Percentiles rank a stretch among this genome's conserved stretches.
Evolutionary conservation across 345 rosid species (phyloP).

Genomic region (Litchi chinensis): DNA sequence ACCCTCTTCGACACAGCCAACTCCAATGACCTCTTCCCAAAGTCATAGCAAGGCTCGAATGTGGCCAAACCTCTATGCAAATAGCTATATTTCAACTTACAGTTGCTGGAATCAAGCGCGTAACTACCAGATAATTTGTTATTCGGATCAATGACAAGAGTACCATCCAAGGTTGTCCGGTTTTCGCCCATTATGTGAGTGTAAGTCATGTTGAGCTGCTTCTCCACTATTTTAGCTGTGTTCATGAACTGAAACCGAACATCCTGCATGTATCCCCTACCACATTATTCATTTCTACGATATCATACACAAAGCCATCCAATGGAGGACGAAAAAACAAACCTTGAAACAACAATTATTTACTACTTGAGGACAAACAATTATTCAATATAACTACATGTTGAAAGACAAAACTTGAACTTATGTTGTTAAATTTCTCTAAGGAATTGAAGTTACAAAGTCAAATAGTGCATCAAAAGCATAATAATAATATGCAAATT

Average conservation of each 20-base stretch:
- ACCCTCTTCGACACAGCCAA: constrained; percentile 36
- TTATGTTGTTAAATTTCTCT: not conserved
- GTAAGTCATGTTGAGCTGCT: constrained; percentile 38
- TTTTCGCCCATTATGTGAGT: constrained; percentile 24
- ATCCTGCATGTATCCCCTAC: constrained; percentile 24
- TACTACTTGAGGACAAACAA: not conserved
- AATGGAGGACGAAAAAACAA: no score
- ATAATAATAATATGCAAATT: no score
- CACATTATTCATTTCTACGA: not conserved
- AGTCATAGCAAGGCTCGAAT: constrained; percentile 40
- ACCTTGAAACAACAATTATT: no score
- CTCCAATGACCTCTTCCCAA: constrained; percentile 40
- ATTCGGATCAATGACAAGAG: constrained; percentile 24
- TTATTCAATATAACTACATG: not conserved
- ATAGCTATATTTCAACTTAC: constrained; percentile 38
- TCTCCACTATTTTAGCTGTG: constrained; percentile 28
- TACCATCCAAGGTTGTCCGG: constrained; percentile 36
- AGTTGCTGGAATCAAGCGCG: constrained; percentile 26
- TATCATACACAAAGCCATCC: not conserved
- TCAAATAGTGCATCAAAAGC: not conserved
- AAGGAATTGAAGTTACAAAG: constrained; percentile 4
- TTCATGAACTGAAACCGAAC: constrained; percentile 43
- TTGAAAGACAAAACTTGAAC: not conserved
- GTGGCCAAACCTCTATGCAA: constrained; percentile 27
- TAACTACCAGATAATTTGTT: constrained; percentile 37